Evolutionary conservation across 2,329 filamentous ascomycete genomes (phyloP).

Genomic region (Nakataea oryzae): DNA sequence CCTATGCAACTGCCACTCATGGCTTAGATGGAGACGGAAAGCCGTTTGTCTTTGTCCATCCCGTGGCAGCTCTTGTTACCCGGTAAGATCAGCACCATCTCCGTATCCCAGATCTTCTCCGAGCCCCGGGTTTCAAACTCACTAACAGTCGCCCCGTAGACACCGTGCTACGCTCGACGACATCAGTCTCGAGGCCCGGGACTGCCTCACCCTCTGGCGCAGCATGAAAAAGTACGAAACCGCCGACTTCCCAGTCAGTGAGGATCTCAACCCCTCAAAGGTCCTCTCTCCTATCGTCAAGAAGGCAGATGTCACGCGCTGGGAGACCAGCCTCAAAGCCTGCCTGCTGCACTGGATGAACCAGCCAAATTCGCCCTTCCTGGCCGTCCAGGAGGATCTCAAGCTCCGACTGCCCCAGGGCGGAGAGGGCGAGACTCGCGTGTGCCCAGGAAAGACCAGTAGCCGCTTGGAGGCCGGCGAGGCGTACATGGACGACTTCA

Average conservation of each 20-base stretch:
- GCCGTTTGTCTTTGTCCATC: constrained; percentile 53
- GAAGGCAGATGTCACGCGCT: constrained; percentile 56
- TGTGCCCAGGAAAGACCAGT: too few relatives aligned
- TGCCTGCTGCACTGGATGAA: constrained; percentile 51
- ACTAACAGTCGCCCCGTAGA: constrained; percentile 12
- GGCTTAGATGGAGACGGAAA: constrained; percentile 33
- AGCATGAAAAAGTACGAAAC: constrained; percentile 50
- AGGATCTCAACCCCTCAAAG: constrained; percentile 35
- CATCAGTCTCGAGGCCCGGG: constrained; percentile 57
- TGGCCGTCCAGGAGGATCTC: constrained; percentile 34
- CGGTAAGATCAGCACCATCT: constrained; percentile 19
- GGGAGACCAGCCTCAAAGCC: constrained; percentile 52
- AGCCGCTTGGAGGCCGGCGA: background rate
- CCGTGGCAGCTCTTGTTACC: constrained; percentile 52
- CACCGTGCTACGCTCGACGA: constrained; percentile 56
- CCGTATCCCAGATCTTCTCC: background rate
- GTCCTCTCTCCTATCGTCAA: constrained; percentile 42
- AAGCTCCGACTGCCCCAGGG: background rate
- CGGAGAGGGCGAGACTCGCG: background rate
- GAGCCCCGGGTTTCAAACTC: constrained; percentile 8
- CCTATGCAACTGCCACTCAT: constrained; percentile 26
- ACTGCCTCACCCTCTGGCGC: constrained; percentile 57
- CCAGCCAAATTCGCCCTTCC: constrained; percentile 31
- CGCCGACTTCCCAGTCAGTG: constrained; percentile 34
- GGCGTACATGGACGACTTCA: constrained; percentile 21